Evolutionary conservation across 495 filamentous ascomycete genomes (phyloP).

Genomic region (Hyphodiscus hymeniophilus): DNA sequence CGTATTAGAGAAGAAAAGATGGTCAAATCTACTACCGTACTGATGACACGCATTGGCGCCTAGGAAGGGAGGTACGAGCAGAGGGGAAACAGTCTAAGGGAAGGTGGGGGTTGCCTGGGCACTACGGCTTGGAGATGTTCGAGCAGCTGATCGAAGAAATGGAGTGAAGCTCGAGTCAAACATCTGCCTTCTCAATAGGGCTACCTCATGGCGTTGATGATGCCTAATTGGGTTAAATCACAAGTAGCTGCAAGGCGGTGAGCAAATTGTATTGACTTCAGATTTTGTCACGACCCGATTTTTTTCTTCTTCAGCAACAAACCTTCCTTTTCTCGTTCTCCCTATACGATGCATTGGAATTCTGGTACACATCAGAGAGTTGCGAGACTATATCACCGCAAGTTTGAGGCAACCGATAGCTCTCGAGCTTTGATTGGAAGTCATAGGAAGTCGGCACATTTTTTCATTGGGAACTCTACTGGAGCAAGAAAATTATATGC

Average conservation of each 20-base stretch:
- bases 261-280: not conserved
- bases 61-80: constrained; percentile 4
- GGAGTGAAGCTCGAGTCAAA: not conserved
- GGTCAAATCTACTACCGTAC: constrained; percentile 15
- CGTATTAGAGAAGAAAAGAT: constrained; percentile 18
- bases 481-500: too few species aligned
- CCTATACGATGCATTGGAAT: constrained; percentile 14
- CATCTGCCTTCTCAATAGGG: constrained; percentile 2
- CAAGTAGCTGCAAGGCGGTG: not conserved
- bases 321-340: constrained; percentile 13
- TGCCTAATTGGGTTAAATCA: not conserved
- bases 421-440: constrained; percentile 22
- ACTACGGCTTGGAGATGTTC: too few species aligned
- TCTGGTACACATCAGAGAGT: constrained; percentile 16
- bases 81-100: constrained; percentile 9
- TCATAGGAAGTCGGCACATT: constrained; percentile 26
- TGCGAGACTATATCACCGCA: constrained; percentile 23
- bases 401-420: constrained; percentile 25
- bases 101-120: constrained; percentile 4
- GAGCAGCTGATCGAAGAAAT: constrained; percentile 5
- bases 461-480: not conserved
- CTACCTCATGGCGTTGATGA: not conserved
- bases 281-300: not conserved
- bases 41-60: constrained; percentile 21
- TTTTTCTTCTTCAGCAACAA: constrained; percentile 17